These are phyloP conservation scores for Irpex sp. DNA, from an alignment of 1,284 basidiomycete genomes.

Conservation along the genomic window DNA sequence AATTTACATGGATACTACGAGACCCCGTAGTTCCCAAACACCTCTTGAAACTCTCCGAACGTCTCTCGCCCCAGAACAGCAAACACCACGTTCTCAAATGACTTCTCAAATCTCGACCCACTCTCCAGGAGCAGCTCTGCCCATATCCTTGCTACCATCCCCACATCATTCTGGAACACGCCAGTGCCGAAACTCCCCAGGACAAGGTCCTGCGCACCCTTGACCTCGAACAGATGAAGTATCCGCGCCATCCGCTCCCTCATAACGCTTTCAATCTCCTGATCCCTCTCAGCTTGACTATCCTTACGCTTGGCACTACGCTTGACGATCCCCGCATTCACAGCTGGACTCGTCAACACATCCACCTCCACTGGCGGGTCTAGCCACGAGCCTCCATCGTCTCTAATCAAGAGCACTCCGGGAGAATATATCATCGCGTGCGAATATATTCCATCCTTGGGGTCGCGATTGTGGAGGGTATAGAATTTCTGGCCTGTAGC, in stretches of 20 bases:
- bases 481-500: conserved; percentile 53
- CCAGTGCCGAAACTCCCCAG: conserved; percentile 75
- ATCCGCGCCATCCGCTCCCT: conserved; percentile 65
- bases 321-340: conserved; percentile 61
- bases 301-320: conserved; percentile 18
- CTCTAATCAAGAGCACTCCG: conserved; percentile 48
- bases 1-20: not conserved
- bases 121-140: conserved; percentile 45
- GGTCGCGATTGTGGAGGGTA: conserved; percentile 45
- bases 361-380: conserved; percentile 50
- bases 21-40: conserved; percentile 23
- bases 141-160: conserved; percentile 33
- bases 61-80: conserved; percentile 56
- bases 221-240: conserved; percentile 58
- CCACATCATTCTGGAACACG: conserved; percentile 61
- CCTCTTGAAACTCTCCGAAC: conserved; percentile 43
- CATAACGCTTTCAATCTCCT: conserved; percentile 53
- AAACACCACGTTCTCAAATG: conserved; percentile 62
- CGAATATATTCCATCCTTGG: conserved; percentile 53
- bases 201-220: conserved; percentile 53
- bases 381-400: conserved; percentile 51
- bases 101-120: conserved; percentile 45
- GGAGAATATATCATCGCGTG: conserved; percentile 71
- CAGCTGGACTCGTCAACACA: conserved; percentile 62
- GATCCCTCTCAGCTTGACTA: conserved; percentile 40